These are phyloP conservation scores for Colletotrichum abscissum DNA, from an alignment of 2,329 filamentous ascomycete species.

Conservation along the genomic window DNA sequence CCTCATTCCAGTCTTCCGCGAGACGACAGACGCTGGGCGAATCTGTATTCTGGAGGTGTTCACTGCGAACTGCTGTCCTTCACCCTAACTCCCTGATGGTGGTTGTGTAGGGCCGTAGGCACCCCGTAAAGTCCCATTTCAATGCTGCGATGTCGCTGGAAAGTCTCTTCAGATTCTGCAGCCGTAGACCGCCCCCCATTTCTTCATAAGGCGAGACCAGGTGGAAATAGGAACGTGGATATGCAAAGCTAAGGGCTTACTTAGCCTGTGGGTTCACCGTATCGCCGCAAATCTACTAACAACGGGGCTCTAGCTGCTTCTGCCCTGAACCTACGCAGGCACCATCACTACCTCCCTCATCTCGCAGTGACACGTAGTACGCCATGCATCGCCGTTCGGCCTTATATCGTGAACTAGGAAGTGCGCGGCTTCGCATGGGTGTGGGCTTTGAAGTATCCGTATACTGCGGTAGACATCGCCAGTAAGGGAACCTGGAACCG, in stretches of 20 bases:
- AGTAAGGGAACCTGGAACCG: neutral
- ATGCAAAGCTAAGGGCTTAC: constrained; percentile 1
- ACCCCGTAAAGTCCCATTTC: neutral
- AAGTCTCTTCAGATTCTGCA: neutral
- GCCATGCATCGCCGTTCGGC: neutral
- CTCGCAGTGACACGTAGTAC: neutral
- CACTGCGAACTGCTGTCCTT: neutral
- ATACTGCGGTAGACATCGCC: neutral
- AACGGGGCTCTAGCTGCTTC: neutral
- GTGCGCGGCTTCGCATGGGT: constrained; percentile 5
- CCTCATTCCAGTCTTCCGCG: constrained; percentile 17
- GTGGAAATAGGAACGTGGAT: constrained; percentile 22
- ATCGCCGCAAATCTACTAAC: constrained; percentile 9
- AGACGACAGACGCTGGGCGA: constrained; percentile 10
- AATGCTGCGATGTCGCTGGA: neutral
- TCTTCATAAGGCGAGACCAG: constrained; percentile 18
- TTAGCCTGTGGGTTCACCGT: constrained; percentile 5
- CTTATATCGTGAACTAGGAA: neutral
- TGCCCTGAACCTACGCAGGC: neutral
- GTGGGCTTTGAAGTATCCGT: neutral
- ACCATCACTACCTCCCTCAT: neutral
- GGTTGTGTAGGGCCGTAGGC: neutral
- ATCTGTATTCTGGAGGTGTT: neutral
- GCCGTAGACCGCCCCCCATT: constrained; percentile 1
- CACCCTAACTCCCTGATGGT: neutral